A percentile compares a stretch with the other conserved stretches of the same genome.
Evolutionary conservation across 495 filamentous ascomycete species (phyloP).

Genomic region (Tuber magnatum): DNA sequence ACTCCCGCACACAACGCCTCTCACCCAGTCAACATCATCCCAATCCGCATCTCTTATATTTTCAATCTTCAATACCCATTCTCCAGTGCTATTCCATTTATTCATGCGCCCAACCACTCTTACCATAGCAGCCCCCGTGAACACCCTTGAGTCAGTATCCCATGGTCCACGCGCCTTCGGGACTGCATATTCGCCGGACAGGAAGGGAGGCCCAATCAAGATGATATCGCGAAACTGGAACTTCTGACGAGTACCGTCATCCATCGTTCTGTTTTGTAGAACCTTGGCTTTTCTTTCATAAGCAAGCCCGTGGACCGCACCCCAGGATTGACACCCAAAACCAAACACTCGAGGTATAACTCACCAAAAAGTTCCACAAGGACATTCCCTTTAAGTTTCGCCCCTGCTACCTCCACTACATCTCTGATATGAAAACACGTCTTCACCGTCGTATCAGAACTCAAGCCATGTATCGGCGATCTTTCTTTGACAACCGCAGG

Average conservation of each 20-base stretch:
- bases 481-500: constrained; percentile 49
- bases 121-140: constrained; percentile 46
- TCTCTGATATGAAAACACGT: constrained; percentile 58
- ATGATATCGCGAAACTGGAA: constrained; percentile 57
- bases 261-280: constrained; percentile 48
- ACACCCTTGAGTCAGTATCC: constrained; percentile 47
- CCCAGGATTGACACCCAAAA: background rate
- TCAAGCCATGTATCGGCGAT: constrained; percentile 50
- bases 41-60: constrained; percentile 50
- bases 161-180: constrained; percentile 47
- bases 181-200: constrained; percentile 47
- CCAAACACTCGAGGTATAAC: background rate
- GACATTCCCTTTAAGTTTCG: constrained; percentile 42
- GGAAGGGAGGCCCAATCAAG: constrained; percentile 51
- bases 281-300: constrained; percentile 47
- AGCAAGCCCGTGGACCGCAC: background rate
- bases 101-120: constrained; percentile 51
- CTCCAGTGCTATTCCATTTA: constrained; percentile 41
- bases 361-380: constrained; percentile 50
- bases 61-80: constrained; percentile 48
- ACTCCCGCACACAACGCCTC: constrained; percentile 40
- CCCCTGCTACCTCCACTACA: constrained; percentile 45
- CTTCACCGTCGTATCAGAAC: constrained; percentile 46
- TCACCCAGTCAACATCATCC: constrained; percentile 49
- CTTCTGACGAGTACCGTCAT: constrained; percentile 46